Conservation (phyloP, 2,329 filamentous ascomycete genomes). For the Epichloe typhina region DNA sequence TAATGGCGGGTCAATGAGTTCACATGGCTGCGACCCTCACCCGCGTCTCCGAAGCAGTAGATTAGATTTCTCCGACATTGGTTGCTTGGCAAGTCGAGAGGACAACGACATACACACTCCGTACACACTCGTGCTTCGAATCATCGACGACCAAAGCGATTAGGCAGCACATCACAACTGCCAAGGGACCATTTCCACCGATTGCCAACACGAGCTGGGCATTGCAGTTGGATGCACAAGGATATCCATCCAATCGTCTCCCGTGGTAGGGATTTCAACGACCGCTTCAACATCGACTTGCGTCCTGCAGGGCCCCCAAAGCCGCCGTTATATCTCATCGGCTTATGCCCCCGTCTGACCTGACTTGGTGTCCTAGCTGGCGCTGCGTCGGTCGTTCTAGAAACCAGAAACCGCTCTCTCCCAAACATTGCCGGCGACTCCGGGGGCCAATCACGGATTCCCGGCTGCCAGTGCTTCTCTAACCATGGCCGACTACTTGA, state of each 20-base stretch:
- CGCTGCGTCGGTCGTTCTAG: neutral
- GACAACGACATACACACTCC: neutral
- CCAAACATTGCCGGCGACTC: slow-evolving; percentile 19
- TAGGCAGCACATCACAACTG: neutral
- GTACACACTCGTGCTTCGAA: neutral
- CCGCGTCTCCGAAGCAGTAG: neutral
- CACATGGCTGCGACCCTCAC: neutral
- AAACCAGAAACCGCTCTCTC: neutral
- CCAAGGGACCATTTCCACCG: neutral
- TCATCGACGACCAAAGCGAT: too few species aligned
- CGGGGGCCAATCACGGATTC: slow-evolving; percentile 20
- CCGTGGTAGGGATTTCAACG: neutral
- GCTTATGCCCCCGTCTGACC: neutral
- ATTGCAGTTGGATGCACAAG: neutral
- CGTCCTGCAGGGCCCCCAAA: neutral
- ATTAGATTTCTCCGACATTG: neutral
- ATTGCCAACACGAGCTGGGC: neutral
- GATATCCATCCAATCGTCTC: neutral
- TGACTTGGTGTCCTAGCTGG: neutral
- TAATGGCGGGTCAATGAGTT: neutral
- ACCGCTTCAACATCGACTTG: neutral
- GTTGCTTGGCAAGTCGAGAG: neutral
- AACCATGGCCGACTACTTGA: slow-evolving; percentile 18
- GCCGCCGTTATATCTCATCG: neutral
- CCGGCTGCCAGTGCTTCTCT: slow-evolving; percentile 15